These are phyloP conservation scores for Neospermospora avenae DNA, from an alignment of 2,329 filamentous ascomycete species.

Conservation along the genomic window DNA sequence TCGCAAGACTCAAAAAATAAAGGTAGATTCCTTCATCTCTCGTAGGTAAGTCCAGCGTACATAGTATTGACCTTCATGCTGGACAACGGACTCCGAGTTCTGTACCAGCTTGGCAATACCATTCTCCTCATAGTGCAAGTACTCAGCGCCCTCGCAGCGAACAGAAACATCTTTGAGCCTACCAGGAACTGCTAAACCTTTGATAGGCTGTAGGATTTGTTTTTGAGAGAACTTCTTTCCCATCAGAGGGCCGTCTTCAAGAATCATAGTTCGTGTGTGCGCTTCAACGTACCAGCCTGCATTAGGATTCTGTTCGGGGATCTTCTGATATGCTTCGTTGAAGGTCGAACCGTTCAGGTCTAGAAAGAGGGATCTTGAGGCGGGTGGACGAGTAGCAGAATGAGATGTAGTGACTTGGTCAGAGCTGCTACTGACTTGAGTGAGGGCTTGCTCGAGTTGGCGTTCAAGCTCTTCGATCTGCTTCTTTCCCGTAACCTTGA, in stretches of 20 bases:
- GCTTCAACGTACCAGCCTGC: neutral
- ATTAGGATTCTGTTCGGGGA: neutral
- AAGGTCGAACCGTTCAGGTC: neutral
- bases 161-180: neutral
- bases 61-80: neutral
- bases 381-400: neutral
- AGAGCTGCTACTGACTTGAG: neutral
- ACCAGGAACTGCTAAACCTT: neutral
- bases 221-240: neutral
- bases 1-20: neutral
- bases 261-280: neutral
- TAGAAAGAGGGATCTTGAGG: neutral
- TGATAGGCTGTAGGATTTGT: neutral
- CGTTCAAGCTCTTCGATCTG: neutral
- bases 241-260: neutral
- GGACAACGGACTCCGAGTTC: neutral
- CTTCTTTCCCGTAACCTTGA: neutral
- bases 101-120: slow-evolving; percentile 4
- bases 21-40: neutral
- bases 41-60: neutral
- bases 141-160: neutral
- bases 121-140: neutral
- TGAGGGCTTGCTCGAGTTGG: neutral
- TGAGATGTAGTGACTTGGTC: neutral
- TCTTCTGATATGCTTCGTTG: neutral